Evolutionary conservation across 306 rosid genomes (phyloP), one percentile per base, ranked within the genome.

Genomic region (Biancaea sappan): DNA sequence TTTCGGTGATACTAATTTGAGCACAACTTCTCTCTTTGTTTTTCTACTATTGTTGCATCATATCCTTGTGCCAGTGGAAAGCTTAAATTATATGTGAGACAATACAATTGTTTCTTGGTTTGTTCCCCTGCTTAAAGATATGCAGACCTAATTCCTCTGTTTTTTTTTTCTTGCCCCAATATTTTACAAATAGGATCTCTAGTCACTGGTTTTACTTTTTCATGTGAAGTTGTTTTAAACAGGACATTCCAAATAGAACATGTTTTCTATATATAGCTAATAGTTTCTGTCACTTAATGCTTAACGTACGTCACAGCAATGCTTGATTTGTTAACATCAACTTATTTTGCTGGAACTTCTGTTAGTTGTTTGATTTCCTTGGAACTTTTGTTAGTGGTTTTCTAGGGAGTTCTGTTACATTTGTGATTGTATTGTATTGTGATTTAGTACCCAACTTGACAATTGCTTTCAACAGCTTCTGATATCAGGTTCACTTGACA

Each of bases 401-500:
- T 57, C 46, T 79, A 32, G 25, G 37, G 43, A 46, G 8, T 10
- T 47, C 41, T 38, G 50, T 62, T 15, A 16, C 68, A 48, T 72
- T 21, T 76, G 34, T 63, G 31, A 44, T 16, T 21, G 2, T 48
- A 29, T 37, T 38, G 44, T 38, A 12, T 50, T 75, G 66, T 70
- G 62, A 65, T 71, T 65, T 53, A 34, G 19, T 48, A 50, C 62
- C 77, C 50, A 69, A 41, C 75, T 75, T 77, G 73, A 77, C 80
- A 46, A 29, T 66, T 66, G 53, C 67, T 71, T 74, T 80, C 82
- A 62, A 68, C 89, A 94, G 98, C 97, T 94, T 82, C 83, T 94
- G 82, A 94, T 94, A 81, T 90, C 98, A 77, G 98, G 98, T 74
- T 94, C 98, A 79, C 95, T 91, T 52, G 96, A 92, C 72, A 88